These are phyloP conservation scores for Populus davidiana DNA, from an alignment of 345 rosid genomes.

Conservation along the genomic window DNA sequence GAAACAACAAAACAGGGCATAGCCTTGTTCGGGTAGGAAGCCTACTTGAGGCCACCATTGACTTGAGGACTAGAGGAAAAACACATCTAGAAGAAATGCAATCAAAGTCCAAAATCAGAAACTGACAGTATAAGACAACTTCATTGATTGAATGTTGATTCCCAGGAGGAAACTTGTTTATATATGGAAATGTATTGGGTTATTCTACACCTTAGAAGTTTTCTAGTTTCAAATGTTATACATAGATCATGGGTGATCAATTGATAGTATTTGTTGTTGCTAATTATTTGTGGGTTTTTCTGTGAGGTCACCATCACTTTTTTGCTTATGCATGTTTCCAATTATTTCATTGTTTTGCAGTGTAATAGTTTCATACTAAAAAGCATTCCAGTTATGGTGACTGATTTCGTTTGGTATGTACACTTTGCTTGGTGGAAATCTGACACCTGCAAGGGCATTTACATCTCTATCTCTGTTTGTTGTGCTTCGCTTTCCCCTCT, in stretches of 20 bases:
- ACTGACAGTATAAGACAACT: neutral
- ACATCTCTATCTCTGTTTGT: slow-evolving; percentile 91
- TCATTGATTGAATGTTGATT: neutral
- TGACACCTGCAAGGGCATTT: slow-evolving; percentile 98
- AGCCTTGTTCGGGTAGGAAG: too few relatives aligned
- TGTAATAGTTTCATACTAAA: slow-evolving; percentile 73
- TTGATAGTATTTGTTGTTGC: too few relatives aligned
- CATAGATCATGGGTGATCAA: too few relatives aligned
- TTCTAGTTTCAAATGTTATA: too few relatives aligned
- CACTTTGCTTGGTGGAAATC: slow-evolving; percentile 94
- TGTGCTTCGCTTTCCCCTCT: slow-evolving; percentile 93
- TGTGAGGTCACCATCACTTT: neutral
- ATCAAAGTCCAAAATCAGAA: neutral
- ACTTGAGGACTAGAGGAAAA: too few relatives aligned
- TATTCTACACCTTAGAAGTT: too few relatives aligned
- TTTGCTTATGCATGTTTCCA: slow-evolving; percentile 11
- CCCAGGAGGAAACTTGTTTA: neutral
- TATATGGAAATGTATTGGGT: neutral
- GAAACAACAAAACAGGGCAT: too few relatives aligned
- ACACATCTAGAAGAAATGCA: too few relatives aligned
- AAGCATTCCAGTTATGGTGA: slow-evolving; percentile 88
- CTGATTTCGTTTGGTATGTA: slow-evolving; percentile 84
- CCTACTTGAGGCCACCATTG: too few relatives aligned
- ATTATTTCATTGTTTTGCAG: slow-evolving; percentile 53
- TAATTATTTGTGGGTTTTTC: slow-evolving; percentile 7